phyloP scores from a whole-genome alignment of 768 basidiomycete species.

The Lactifluus rugatus region DNA sequence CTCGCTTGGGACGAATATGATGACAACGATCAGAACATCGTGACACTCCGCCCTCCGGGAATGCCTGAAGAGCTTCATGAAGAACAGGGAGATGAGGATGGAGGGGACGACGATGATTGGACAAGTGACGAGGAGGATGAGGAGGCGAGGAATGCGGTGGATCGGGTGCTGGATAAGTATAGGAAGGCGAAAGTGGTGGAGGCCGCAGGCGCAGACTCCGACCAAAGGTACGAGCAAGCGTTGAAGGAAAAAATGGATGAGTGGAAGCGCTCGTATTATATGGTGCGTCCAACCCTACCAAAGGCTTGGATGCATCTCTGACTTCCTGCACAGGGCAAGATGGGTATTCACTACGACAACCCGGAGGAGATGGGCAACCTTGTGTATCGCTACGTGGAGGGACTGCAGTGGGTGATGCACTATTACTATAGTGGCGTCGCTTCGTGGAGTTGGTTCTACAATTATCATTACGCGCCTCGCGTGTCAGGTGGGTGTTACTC shows the following conservation, averaged over 20 bases:
- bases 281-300: conserved; percentile 36
- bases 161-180: conserved; percentile 81
- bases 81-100: conserved; percentile 31
- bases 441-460: conserved; percentile 98
- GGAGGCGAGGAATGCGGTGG: conserved; percentile 63
- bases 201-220: conserved; percentile 67
- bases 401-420: conserved; percentile 97
- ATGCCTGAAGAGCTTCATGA: conserved; percentile 29
- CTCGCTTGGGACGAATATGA: conserved; percentile 94
- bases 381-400: conserved; percentile 78
- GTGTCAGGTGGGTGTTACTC: conserved; percentile 64
- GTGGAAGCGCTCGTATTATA: conserved; percentile 61
- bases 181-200: conserved; percentile 71
- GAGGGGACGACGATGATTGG: conserved; percentile 34
- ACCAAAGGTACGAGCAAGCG: conserved; percentile 57
- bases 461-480: conserved; percentile 95
- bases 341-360: conserved; percentile 69
- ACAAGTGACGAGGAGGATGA: conserved; percentile 51
- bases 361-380: conserved; percentile 60
- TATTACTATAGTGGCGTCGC: conserved; percentile 98
- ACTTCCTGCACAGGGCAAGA: conserved; percentile 55
- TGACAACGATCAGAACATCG: conserved; percentile 67
- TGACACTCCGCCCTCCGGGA: conserved; percentile 55
- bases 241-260: conserved; percentile 20
- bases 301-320: conserved; percentile 8